Conservation (phyloP, 257 asterid genomes). For the Solanum neorickii region DNA sequence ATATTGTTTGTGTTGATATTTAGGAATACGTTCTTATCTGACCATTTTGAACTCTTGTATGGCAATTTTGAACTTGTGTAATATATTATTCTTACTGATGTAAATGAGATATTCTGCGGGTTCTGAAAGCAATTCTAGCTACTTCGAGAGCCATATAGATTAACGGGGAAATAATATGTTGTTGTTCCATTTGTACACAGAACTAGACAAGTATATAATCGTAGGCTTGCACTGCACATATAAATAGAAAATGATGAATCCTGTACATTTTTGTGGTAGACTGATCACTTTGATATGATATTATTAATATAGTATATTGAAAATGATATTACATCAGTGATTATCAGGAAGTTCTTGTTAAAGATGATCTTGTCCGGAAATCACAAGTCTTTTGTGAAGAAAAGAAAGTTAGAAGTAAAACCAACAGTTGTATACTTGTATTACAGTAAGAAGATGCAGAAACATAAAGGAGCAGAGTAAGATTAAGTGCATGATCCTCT, state of each 20-base stretch:
- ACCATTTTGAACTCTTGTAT: neutral
- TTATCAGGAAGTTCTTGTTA: constrained; percentile 5
- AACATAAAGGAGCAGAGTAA: constrained; percentile 3
- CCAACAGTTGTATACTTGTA: constrained; percentile 4
- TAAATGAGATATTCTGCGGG: neutral
- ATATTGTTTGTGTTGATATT: neutral
- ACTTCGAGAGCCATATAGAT: neutral
- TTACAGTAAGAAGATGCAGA: constrained; percentile 27
- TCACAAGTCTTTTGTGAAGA: neutral
- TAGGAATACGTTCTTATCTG: neutral
- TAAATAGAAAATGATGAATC: neutral
- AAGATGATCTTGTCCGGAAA: constrained; percentile 4
- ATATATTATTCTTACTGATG: neutral
- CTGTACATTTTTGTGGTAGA: neutral
- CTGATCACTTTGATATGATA: neutral
- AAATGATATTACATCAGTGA: constrained; percentile 5
- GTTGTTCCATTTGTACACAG: neutral
- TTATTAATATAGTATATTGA: neutral
- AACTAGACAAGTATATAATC: neutral
- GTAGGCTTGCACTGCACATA: neutral
- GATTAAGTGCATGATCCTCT: constrained; percentile 40
- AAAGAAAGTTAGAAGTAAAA: neutral
- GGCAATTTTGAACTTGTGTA: neutral
- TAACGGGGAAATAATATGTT: neutral
- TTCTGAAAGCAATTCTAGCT: neutral